Base-by-base conservation (phyloP, 2,329 filamentous ascomycete genomes). In the Cryphonectria naterciae region DNA sequence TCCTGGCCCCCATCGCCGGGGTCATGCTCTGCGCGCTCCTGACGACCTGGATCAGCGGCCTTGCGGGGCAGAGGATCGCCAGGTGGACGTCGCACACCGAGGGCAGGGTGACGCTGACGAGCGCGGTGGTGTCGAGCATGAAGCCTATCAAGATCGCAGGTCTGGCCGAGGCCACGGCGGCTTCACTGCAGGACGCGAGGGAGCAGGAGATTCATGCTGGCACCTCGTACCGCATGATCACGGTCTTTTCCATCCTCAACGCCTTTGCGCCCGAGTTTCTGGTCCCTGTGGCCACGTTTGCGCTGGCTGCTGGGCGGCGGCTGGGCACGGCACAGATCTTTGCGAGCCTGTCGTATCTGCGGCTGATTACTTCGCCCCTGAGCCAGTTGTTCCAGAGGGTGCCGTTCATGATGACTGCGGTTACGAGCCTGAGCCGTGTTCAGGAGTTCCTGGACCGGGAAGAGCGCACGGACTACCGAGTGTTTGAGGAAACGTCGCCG, bases 41-140 rank as follows among this genome's bases (percentile, higher is more conserved):
- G 25, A 67, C 78, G 6, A 68, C 80, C 22, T 74, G 70, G 11
- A 76, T 77, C 22, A 78, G 77, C 1, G 77, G 76, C 49, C 73
- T 78, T 39, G 76, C 80, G 1, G 79, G 79, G 69, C 70, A 75
- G 19, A 75, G 77, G 28, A 80, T 81, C 72, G 76, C 76, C 3
- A 63, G 41, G 37, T 77, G 75, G 76, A 74, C 75, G 46, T 62
- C 41, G 8, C 61, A 67, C 25, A 73, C 74, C 1, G 67, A 75
- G 58, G 68, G 65, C 13, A 74, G 74, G 4, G 69, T 76, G 49
- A 67, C 61, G 22, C 28, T 75, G 4, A 77, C 76, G 11, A 73
- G 68, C 32, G 70, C 74, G 2, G 69, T 75, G 0, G 65, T 74
- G 0, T 37, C 65, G 11, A 66, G 46, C 25, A 69, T 74, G 19